A percentile compares a stretch with the other conserved stretches of the same genome.
phyloP scores from a whole-genome alignment of 75 land plant genomes.

The Isoetes taiwanensis region DNA sequence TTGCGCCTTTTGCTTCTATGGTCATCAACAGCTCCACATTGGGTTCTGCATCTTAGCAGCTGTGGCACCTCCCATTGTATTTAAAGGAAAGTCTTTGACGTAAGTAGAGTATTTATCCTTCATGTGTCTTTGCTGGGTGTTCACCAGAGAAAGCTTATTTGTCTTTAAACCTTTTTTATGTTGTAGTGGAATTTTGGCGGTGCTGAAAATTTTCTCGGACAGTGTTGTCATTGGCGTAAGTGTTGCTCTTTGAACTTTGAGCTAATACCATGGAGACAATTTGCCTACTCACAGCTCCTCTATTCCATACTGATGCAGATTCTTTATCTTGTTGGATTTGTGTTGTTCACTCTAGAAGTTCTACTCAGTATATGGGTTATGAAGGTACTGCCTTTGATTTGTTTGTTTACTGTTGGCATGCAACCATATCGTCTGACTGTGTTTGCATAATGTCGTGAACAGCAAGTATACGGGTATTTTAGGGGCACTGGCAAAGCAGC shows the following conservation, averaged over 20 bases:
- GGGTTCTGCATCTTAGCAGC: conserved; percentile 52
- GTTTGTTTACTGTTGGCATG: conserved; percentile 1
- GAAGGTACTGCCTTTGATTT: conserved; percentile 29
- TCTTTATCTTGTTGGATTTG: conserved; percentile 63
- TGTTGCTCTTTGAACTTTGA: neutral
- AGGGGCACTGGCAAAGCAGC: conserved; percentile 79
- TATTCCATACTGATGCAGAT: conserved; percentile 34
- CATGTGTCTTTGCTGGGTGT: no score
- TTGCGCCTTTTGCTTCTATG: neutral
- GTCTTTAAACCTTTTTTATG: neutral
- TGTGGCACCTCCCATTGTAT: conserved; percentile 81
- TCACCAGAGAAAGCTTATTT: no score
- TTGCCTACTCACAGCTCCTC: no score
- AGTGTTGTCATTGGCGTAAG: conserved; percentile 63
- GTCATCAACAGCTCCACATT: conserved; percentile 54
- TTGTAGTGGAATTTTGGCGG: conserved; percentile 74
- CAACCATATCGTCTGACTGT: neutral
- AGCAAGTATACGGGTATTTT: conserved; percentile 87
- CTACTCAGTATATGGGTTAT: conserved; percentile 65
- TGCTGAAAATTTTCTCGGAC: conserved; percentile 45
- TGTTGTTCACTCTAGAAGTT: conserved; percentile 40
- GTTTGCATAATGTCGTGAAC: conserved; percentile 13
- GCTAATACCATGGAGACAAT: no score
- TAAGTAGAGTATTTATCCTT: no score
- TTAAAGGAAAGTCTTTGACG: conserved; percentile 78